Conservation (phyloP, 441 rosid species). For the Biscutella laevigata region DNA sequence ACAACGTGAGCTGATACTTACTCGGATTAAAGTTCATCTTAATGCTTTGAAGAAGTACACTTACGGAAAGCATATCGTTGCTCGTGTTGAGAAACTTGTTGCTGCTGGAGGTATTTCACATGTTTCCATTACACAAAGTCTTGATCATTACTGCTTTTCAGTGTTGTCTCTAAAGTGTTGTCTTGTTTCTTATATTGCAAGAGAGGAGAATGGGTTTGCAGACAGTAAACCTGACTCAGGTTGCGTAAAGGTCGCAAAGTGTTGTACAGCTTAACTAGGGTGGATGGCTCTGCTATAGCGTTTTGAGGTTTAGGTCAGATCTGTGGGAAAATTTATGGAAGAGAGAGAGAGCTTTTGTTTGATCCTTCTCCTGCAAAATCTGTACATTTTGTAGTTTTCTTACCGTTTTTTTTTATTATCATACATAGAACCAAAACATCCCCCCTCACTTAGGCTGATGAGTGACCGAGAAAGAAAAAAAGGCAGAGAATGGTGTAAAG, state of each 20-base stretch:
- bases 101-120: slow-evolving; percentile 77
- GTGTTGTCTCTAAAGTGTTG: background rate
- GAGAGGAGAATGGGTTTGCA: slow-evolving; percentile 82
- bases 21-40: slow-evolving; percentile 83
- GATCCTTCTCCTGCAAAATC: slow-evolving; percentile 31
- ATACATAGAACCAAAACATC: slow-evolving; percentile 35
- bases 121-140: background rate
- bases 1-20: slow-evolving; percentile 80
- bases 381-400: slow-evolving; percentile 71
- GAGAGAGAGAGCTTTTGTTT: slow-evolving; percentile 28
- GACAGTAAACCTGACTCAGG: slow-evolving; percentile 40
- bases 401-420: slow-evolving; percentile 30
- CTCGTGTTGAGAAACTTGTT: slow-evolving; percentile 94
- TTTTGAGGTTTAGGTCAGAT: slow-evolving; percentile 33
- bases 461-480: slow-evolving; percentile 7
- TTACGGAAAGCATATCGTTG: slow-evolving; percentile 92
- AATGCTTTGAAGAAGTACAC: slow-evolving; percentile 94
- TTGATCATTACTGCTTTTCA: background rate
- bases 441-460: slow-evolving; percentile 19
- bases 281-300: slow-evolving; percentile 37
- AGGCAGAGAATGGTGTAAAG: slow-evolving; percentile 21
- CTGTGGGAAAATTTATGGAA: background rate
- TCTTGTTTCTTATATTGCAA: slow-evolving; percentile 25
- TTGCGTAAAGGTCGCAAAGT: slow-evolving; percentile 29
- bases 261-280: slow-evolving; percentile 79